Evolutionary conservation across 176 grass and related monocot genomes (phyloP), one percentile per base, ranked within the genome.

Genomic region (Elaeis guineensis): DNA sequence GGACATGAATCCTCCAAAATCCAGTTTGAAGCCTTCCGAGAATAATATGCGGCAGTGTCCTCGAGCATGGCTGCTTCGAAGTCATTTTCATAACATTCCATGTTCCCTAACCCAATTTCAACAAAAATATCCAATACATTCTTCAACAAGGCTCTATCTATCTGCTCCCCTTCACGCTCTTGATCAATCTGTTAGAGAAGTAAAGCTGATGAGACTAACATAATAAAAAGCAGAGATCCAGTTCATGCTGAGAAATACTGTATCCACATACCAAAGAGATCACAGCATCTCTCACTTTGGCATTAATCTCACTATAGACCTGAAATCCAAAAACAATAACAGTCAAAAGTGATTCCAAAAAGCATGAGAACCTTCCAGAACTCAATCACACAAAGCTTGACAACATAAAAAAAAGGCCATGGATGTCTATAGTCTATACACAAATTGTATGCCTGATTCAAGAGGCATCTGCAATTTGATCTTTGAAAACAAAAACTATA

Each of bases 61-160:
- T 86, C 83, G 17, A 99, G 94, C 64, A 99, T 74, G 79, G 78
- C 82, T 58, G 84, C 70, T 69, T 99, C 94, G 0, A 99, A 99
- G 54, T 99, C 94, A 21, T 78, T 80, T 62, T 86, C 94, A 39
- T 99, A 99, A 19, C 76, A 89, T 0, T 89, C 79, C 81, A 99
- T 89, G 19, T 17, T 82, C 67, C 79, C 82, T 60, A 86, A 58
- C 6, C 94, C 88, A 18, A 99, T 86, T 74, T 99, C 94, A 74
- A 99, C 94, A 70, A 93, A 99, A 62, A 99, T 99, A 66, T 89
- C 88, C 61, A 99, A 55, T 52, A 93, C 85, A 71, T 99, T 92
- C 77, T 93, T 99, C 73, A 99, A 73, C 61, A 99, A 60, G 62
- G 94, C 85, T 49, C 79, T 78, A 44, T 99, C 94, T 69, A 99